Conservation (phyloP, 1,284 basidiomycete species). For the Heterobasidion parviporum region DNA sequence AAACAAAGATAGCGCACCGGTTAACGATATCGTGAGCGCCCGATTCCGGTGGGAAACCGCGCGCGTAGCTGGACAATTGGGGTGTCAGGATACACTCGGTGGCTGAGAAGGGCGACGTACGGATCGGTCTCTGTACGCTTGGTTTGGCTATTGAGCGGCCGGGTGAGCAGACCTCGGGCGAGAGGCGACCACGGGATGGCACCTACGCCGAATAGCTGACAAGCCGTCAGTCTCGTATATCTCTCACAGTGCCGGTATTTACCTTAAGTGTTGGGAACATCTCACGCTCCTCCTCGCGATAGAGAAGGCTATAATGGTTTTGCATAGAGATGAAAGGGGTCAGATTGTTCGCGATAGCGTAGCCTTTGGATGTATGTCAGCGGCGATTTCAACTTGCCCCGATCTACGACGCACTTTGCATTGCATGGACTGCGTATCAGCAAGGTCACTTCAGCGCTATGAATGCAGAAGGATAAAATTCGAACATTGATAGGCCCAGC, state of each 20-base stretch:
- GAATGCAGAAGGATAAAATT: neutral
- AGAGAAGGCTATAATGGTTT: conserved; percentile 8
- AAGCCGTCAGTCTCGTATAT: neutral
- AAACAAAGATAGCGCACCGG: neutral
- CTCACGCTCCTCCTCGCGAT: conserved; percentile 10
- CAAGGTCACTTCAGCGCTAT: neutral
- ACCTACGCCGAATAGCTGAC: conserved; percentile 4
- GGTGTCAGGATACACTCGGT: neutral
- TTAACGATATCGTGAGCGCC: conserved; percentile 2
- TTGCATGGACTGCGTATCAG: conserved; percentile 2
- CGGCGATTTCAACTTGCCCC: neutral
- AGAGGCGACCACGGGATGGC: conserved; percentile 6
- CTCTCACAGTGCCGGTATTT: neutral
- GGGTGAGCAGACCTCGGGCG: conserved; percentile 4
- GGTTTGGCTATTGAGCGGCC: neutral
- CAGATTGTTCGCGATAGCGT: conserved; percentile 6
- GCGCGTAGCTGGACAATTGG: neutral
- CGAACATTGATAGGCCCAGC: conserved; percentile 8
- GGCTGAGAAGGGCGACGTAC: neutral
- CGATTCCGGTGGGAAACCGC: neutral
- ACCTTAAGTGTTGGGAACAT: conserved; percentile 8
- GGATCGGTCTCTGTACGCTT: neutral
- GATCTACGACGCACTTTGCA: conserved; percentile 4
- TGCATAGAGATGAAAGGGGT: conserved; percentile 10
- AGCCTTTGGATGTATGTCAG: conserved; percentile 1